Conservation (phyloP, 108 stramenopile species). For the Cyclostephanos tholiformis region DNA sequence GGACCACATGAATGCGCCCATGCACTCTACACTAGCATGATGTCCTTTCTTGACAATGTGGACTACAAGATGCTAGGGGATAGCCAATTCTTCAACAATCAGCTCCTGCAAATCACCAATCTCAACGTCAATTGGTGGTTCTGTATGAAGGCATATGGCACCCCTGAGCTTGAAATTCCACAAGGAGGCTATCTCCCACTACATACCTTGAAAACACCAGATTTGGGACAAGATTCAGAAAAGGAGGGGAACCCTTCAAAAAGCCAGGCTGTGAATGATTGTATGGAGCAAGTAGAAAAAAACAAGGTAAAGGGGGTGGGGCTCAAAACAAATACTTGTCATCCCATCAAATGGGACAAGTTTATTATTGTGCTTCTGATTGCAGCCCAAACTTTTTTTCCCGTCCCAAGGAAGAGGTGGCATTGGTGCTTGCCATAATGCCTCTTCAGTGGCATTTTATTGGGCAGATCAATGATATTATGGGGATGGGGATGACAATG, state of each 20-base stretch:
- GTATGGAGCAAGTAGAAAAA: not conserved
- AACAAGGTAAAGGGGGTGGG: conserved; percentile 16
- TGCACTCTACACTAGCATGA: too few species aligned
- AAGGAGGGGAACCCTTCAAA: conserved; percentile 15
- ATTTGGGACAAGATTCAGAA: not conserved
- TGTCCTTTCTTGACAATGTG: too few species aligned
- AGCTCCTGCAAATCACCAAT: conserved; percentile 4
- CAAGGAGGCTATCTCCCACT: conserved; percentile 15
- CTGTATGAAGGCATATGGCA: not conserved
- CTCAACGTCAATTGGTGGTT: not conserved
- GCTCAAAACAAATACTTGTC: not conserved
- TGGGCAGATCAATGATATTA: conserved; percentile 12
- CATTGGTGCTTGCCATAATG: not conserved
- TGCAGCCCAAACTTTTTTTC: not conserved
- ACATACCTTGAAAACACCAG: conserved; percentile 3
- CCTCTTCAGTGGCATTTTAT: conserved; percentile 1
- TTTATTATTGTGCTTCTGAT: not conserved
- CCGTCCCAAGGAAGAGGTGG: not conserved
- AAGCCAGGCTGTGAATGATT: not conserved
- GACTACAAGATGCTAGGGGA: not conserved
- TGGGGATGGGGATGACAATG: not conserved
- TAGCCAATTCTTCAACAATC: not conserved
- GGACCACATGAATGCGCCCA: too few species aligned
- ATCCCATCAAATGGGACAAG: conserved; percentile 14
- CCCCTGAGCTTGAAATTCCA: conserved; percentile 6